Base-by-base conservation (phyloP, 345 rosid species). In the Melaleuca quinquenervia region DNA sequence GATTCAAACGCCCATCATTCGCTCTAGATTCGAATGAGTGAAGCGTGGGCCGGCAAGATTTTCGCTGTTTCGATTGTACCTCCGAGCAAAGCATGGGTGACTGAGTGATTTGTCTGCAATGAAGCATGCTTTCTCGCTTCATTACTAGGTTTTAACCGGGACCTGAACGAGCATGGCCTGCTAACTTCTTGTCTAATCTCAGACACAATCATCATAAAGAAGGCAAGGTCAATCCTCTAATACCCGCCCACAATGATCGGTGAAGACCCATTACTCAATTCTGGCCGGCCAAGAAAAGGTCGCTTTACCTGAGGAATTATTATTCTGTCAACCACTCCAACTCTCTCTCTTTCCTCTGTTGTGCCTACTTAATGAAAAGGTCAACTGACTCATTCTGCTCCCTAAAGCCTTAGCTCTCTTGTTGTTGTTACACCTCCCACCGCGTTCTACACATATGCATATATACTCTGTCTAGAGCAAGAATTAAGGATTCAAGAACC, bases 211-310 rank as follows among this genome's bases (percentile, higher is more conserved):
- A 84, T 84, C 75, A 29, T 54, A 82, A 26, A 78, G 64, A 22
- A 27, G 48, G 15, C 53, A 26, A 49, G 36, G 51, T 84, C 85
- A 54, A 27, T 55, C 36, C 27, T 84, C 24, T n/a, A n/a, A 84
- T 60, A 13, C 45, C 53, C 2, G 36, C 7, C 78, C 78, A 70
- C 13, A 2, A 18, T 70, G 7, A 36, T 18, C 18, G 80, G 26
- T 50, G 84, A 55, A 41, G 15, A 60, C 50, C 82, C 18, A n/a
- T 29, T 60, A 50, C 50, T 83, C 27, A 52, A 62, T 82, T 51
- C 44, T 29, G 82, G 87, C 85, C 87, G 88, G 90, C 89, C 78
- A 6, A 82, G 14, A 64, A 32, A 64, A 44, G 85, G 49, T 58
- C 24, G 60, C 2, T 51, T 24, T 18, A 21, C 26, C 58, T 70